phyloP scores from a whole-genome alignment of 495 filamentous ascomycete genomes.

The Lasiosphaeris hirsuta region DNA sequence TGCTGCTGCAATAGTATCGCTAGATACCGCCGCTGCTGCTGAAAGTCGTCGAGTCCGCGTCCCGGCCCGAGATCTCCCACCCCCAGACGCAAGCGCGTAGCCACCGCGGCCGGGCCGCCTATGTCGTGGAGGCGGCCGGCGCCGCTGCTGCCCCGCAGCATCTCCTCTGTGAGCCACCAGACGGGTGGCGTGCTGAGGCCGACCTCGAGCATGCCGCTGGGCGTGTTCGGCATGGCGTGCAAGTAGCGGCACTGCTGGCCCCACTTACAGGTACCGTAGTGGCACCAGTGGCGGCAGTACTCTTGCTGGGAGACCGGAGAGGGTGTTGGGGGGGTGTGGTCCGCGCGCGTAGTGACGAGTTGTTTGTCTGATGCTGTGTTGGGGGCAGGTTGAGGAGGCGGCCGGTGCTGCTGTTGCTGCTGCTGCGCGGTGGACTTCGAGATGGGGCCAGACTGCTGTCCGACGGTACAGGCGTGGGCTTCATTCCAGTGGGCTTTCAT shows the following conservation, averaged over 20 bases:
- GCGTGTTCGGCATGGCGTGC: constrained; percentile 41
- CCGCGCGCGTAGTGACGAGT: not conserved
- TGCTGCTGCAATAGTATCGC: too few species aligned
- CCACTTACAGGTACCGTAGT: constrained; percentile 43
- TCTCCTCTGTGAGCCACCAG: constrained; percentile 28
- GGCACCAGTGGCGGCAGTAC: constrained; percentile 46
- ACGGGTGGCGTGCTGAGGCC: constrained; percentile 33
- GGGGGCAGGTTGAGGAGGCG: not conserved
- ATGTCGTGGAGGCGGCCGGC: not conserved
- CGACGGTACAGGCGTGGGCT: not conserved
- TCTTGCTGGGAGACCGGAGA: constrained; percentile 1
- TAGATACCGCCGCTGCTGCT: too few species aligned
- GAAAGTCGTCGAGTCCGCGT: too few species aligned
- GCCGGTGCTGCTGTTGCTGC: not conserved
- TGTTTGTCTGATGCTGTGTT: not conserved
- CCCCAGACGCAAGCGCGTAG: too few species aligned
- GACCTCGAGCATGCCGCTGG: constrained; percentile 33
- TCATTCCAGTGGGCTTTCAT: constrained; percentile 9
- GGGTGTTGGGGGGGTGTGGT: not conserved
- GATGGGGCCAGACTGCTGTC: not conserved
- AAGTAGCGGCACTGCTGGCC: constrained; percentile 37
- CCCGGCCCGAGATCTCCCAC: too few species aligned
- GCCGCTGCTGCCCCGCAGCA: not conserved
- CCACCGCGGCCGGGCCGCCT: not conserved
- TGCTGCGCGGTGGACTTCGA: not conserved